Percentiles rank a stretch among this genome's conserved stretches.
phyloP scores from a whole-genome alignment of 2,329 filamentous ascomycete genomes.

The Talaromyces marneffei region DNA sequence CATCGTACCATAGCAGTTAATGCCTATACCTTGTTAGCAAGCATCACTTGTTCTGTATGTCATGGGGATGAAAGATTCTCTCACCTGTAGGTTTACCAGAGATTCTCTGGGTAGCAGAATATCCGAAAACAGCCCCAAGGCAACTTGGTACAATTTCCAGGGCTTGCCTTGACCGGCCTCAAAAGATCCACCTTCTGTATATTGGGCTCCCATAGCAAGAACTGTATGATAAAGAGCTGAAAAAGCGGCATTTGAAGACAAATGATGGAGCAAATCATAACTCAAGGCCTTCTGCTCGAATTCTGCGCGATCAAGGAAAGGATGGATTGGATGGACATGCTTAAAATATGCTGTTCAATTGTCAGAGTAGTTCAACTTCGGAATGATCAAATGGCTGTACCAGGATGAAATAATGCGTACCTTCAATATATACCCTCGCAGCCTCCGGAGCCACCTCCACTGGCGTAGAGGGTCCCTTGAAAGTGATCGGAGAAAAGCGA shows the following conservation, averaged over 20 bases:
- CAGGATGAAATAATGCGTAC: conserved; percentile 1
- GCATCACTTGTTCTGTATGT: background rate
- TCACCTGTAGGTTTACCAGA: conserved; percentile 13
- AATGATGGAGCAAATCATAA: conserved; percentile 21
- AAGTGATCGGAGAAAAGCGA: conserved; percentile 14
- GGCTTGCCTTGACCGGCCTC: conserved; percentile 35
- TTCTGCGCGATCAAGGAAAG: conserved; percentile 34
- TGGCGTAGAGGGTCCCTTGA: conserved; percentile 16
- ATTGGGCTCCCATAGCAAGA: conserved; percentile 37
- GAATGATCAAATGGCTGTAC: background rate
- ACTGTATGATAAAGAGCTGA: conserved; percentile 36
- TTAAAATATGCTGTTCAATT: conserved; percentile 34
- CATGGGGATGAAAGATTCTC: background rate
- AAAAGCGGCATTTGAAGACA: conserved; percentile 24
- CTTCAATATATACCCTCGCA: conserved; percentile 14
- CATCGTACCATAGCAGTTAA: conserved; percentile 17
- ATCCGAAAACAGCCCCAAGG: conserved; percentile 34
- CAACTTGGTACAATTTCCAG: conserved; percentile 37
- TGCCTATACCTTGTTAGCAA: conserved; percentile 4
- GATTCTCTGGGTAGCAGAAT: conserved; percentile 22
- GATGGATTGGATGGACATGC: conserved; percentile 35
- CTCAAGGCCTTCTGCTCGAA: conserved; percentile 32
- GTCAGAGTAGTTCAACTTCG: background rate
- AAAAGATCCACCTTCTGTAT: conserved; percentile 32
- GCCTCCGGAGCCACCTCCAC: conserved; percentile 15